Conservation (phyloP, 169 alveolate genomes). For the Babesia ovata region DNA sequence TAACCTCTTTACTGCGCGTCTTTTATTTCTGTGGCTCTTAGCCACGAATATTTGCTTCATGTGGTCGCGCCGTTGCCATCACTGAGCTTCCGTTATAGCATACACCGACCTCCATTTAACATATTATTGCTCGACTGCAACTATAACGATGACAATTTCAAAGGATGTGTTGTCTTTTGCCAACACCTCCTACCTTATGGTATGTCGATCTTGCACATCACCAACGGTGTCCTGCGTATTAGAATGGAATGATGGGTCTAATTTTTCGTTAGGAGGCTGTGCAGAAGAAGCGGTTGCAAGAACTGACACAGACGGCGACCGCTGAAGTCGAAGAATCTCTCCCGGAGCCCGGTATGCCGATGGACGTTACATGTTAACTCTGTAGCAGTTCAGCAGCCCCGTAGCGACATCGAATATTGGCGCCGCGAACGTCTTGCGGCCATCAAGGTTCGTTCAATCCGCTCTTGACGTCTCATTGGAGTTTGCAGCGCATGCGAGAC, state of each 20-base stretch:
- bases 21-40: background rate
- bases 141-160: conserved; percentile 16
- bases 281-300: conserved; percentile 24
- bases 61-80: background rate
- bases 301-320: background rate
- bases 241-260: background rate
- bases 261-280: conserved; percentile 28
- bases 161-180: conserved; percentile 37
- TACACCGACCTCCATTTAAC: background rate
- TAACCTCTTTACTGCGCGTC: too few relatives aligned
- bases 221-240: background rate
- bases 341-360: conserved; percentile 2
- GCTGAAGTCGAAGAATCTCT: background rate
- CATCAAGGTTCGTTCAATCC: background rate
- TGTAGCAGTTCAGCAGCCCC: background rate
- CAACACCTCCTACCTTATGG: conserved; percentile 37
- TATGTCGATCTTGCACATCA: conserved; percentile 5
- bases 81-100: background rate
- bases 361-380: background rate
- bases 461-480: background rate
- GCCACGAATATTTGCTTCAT: background rate
- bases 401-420: conserved; percentile 12
- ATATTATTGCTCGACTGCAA: background rate
- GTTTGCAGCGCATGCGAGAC: conserved; percentile 18
- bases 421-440: conserved; percentile 29